Evolutionary conservation across 2,329 filamentous ascomycete genomes (phyloP), one percentile per base, ranked within the genome.

Genomic region (Laburnicola sp.): DNA sequence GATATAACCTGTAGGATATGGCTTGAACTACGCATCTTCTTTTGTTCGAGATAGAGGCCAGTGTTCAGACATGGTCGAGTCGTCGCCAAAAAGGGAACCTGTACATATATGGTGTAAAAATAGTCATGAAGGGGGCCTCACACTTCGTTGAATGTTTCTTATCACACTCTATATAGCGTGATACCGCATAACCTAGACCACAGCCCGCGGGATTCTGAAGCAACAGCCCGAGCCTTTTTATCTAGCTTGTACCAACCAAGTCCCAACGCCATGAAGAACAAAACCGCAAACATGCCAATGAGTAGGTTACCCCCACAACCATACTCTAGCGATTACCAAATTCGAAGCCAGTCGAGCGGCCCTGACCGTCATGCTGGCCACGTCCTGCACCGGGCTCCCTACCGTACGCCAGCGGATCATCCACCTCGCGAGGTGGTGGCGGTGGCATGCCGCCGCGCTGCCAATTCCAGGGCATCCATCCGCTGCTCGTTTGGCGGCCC

Each of bases 381-480:
- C 40, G 54, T 3, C 58, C 58, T 9, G 63, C 11, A 22, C 45
- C 23, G 28, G 32, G 56, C 48, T 70, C 63, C 49, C 56, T 64
- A 2, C 69, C 68, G 49, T 73, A 73, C 16, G 70, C 70, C 16
- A 73, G 53, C 23, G 64, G 66, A 22, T 72, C 69, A 3, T 71
- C 68, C 11, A 50, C 43, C 7, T 55, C 16, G 16, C 16, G 16
- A 16, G 16, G 54, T n/a, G 48, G 49, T 4, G 57, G 57, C 11
- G 48, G 52, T n/a, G 52, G 57, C 22, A 54, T 53, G 6, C 31
- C 45, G 9, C 49, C 54, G 3, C 57, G 59, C 48, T 66, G 64
- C 78, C 78, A 80, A 48, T 73, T 74, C 78, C 78, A 81, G 6
- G 78, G 78, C 70, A 80, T 74, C 78, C 78, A 81, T 1, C 75